These are phyloP conservation scores for Penicillium paxilli DNA, from an alignment of 495 filamentous ascomycete species.

Conservation along the genomic window DNA sequence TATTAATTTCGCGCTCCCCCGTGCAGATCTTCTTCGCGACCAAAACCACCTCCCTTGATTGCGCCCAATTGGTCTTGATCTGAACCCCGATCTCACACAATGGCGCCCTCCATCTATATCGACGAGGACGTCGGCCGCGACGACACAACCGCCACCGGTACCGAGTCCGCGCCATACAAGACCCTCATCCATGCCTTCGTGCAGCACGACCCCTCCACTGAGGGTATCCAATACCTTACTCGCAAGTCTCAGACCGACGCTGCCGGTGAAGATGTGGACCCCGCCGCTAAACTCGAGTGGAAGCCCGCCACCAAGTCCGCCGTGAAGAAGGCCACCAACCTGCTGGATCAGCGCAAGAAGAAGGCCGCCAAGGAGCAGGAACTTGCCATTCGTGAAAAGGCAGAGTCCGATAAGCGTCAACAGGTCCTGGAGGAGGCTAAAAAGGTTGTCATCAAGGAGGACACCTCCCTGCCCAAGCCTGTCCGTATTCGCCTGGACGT, in stretches of 20 bases:
- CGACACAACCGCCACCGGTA: constrained; percentile 64
- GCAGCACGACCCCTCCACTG: constrained; percentile 59
- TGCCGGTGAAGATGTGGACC: constrained; percentile 54
- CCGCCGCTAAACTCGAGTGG: constrained; percentile 60
- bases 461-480: constrained; percentile 75
- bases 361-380: constrained; percentile 72
- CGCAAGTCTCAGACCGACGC: constrained; percentile 68
- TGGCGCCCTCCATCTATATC: constrained; percentile 64
- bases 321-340: constrained; percentile 76
- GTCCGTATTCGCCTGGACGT: constrained; percentile 71
- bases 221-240: constrained; percentile 62
- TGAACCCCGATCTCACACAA: constrained; percentile 9
- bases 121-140: constrained; percentile 79
- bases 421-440: constrained; percentile 80
- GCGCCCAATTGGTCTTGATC: background rate
- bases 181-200: constrained; percentile 74
- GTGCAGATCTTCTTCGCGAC: background rate
- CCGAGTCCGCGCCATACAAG: constrained; percentile 76
- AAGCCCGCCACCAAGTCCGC: constrained; percentile 81
- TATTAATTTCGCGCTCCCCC: background rate
- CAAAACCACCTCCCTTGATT: background rate
- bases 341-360: constrained; percentile 72
- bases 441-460: constrained; percentile 80
- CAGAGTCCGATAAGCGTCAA: constrained; percentile 67
- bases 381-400: constrained; percentile 65